A percentile compares a stretch with the other conserved stretches of the same genome.
Conservation (phyloP, 495 filamentous ascomycete genomes). For the Neurospora tetrasperma region DNA sequence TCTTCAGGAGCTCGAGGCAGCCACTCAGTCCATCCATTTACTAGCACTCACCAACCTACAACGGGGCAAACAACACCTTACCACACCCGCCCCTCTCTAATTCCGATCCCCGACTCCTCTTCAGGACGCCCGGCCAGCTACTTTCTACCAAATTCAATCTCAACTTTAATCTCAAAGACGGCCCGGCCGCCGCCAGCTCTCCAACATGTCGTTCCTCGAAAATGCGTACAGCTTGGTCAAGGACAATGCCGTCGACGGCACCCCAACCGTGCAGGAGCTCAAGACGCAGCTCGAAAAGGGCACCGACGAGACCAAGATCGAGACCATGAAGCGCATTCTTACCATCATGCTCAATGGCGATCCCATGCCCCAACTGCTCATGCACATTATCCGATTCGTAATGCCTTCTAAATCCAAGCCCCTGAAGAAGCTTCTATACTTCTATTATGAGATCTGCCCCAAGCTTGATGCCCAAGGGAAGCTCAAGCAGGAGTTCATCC, state of each 20-base stretch:
- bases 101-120: neutral
- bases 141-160: neutral
- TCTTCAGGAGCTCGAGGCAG: constrained; percentile 1
- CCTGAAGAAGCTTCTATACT: constrained; percentile 97
- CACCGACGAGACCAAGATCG: constrained; percentile 90
- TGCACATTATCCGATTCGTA: constrained; percentile 99
- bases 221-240: constrained; percentile 89
- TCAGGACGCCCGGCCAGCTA: neutral
- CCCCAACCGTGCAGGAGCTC: constrained; percentile 81
- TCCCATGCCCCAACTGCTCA: constrained; percentile 86
- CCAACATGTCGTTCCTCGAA: constrained; percentile 91
- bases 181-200: constrained; percentile 13
- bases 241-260: constrained; percentile 81
- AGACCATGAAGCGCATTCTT: constrained; percentile 96
- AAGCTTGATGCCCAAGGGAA: constrained; percentile 87
- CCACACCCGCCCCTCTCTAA: constrained; percentile 8
- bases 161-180: constrained; percentile 1
- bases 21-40: neutral
- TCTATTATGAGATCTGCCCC: constrained; percentile 98
- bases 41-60: constrained; percentile 2
- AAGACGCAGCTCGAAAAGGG: constrained; percentile 94
- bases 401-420: constrained; percentile 95
- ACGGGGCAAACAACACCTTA: constrained; percentile 5
- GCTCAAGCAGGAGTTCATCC: constrained; percentile 97
- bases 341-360: constrained; percentile 98